These are phyloP conservation scores for Penicillium brasilianum DNA, from an alignment of 2,329 filamentous ascomycete species.

Conservation along the genomic window DNA sequence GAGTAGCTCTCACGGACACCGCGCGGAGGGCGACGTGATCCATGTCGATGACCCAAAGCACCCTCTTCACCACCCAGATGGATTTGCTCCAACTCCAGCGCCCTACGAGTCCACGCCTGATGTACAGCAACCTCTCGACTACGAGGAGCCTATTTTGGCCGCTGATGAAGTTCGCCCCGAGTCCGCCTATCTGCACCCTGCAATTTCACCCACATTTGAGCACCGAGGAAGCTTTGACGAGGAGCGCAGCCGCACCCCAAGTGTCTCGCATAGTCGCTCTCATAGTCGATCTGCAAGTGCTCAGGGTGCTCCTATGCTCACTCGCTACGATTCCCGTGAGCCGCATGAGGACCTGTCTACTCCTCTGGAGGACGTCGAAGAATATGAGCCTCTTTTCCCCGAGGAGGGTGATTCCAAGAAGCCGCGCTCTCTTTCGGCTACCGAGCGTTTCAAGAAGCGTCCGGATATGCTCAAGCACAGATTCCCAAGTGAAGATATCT, in stretches of 20 bases:
- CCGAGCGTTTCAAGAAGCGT: conserved; percentile 61
- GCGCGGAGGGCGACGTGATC: conserved; percentile 58
- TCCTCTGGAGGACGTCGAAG: conserved; percentile 83
- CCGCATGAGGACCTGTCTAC: conserved; percentile 62
- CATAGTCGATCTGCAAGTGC: conserved; percentile 68
- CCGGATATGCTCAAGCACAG: conserved; percentile 63
- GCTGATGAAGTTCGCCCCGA: conserved; percentile 79
- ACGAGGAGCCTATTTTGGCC: conserved; percentile 81
- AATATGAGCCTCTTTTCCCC: conserved; percentile 93
- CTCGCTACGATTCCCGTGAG: conserved; percentile 61
- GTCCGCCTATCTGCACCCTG: conserved; percentile 74
- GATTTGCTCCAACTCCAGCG: conserved; percentile 55
- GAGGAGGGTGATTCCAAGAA: conserved; percentile 69
- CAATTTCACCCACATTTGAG: conserved; percentile 75
- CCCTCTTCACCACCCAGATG: conserved; percentile 50
- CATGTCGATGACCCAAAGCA: conserved; percentile 73
- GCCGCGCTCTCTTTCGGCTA: conserved; percentile 56
- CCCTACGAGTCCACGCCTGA: conserved; percentile 56
- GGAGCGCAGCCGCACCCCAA: conserved; percentile 58
- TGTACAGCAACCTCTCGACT: conserved; percentile 58
- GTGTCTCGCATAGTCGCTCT: conserved; percentile 65
- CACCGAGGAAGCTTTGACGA: conserved; percentile 64
- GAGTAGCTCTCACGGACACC: conserved; percentile 22
- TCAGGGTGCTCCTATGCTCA: conserved; percentile 60
- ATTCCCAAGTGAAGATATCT: conserved; percentile 94